Percentiles rank a stretch among this genome's conserved stretches.
These are phyloP conservation scores for Phytopythium delawarense DNA, from an alignment of 352 stramenopile genomes.

Conservation along the genomic window DNA sequence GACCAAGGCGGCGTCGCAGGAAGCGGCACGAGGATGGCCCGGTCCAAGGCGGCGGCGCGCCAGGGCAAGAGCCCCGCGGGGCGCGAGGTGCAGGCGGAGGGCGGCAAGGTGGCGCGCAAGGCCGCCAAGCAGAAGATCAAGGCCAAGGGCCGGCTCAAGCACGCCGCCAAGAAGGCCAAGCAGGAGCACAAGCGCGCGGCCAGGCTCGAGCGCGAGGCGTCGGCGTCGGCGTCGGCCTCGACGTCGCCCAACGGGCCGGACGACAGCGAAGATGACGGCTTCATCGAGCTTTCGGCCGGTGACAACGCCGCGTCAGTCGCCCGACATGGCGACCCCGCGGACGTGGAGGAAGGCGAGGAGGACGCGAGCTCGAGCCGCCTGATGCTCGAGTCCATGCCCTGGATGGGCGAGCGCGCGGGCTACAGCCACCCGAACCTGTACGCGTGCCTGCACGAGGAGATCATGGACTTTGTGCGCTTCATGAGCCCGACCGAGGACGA, in stretches of 20 bases:
- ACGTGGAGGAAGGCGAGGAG: conserved; percentile 23
- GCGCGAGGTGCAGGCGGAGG: conserved; percentile 28
- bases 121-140: conserved; percentile 59
- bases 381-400: conserved; percentile 51
- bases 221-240: conserved; percentile 3
- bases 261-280: conserved; percentile 35
- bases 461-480: conserved; percentile 92
- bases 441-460: conserved; percentile 93
- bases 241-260: conserved; percentile 14
- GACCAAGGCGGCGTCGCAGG: neutral
- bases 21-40: conserved; percentile 29
- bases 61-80: conserved; percentile 21
- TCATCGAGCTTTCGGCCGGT: conserved; percentile 38
- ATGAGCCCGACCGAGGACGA: conserved; percentile 87
- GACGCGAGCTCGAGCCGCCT: conserved; percentile 20
- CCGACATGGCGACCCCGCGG: neutral
- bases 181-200: conserved; percentile 34
- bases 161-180: conserved; percentile 49
- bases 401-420: conserved; percentile 57
- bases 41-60: conserved; percentile 31
- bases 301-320: neutral
- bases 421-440: conserved; percentile 76
- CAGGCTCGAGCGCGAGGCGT: conserved; percentile 4
- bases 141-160: conserved; percentile 48
- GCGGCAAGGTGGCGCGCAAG: conserved; percentile 36